phyloP scores from a whole-genome alignment of 768 basidiomycete genomes.

The Mycena belliarum region DNA sequence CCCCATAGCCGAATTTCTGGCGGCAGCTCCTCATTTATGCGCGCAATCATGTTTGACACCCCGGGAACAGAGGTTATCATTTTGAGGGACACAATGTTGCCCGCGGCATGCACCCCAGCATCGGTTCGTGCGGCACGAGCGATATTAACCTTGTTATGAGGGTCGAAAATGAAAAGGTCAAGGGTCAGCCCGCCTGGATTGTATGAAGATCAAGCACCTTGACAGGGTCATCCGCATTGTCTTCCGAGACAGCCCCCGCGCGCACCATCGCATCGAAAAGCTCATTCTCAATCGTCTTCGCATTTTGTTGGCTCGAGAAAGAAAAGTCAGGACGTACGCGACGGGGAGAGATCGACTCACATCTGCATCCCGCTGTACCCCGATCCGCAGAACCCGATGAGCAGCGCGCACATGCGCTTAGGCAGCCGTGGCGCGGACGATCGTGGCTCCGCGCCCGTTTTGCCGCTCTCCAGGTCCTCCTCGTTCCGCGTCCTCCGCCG shows the following conservation, averaged over 20 bases:
- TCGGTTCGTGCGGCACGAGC: conserved; percentile 93
- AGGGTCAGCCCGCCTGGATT: too few species aligned
- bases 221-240: conserved; percentile 87
- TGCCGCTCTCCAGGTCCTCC: conserved; percentile 29
- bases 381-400: conserved; percentile 90
- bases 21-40: conserved; percentile 87
- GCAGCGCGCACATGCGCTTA: conserved; percentile 80
- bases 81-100: conserved; percentile 91
- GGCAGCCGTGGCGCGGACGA: conserved; percentile 56
- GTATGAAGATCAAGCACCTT: conserved; percentile 60
- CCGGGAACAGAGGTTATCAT: conserved; percentile 80
- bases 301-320: conserved; percentile 62
- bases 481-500: conserved; percentile 45
- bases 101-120: conserved; percentile 95
- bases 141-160: conserved; percentile 87
- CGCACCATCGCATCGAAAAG: conserved; percentile 87
- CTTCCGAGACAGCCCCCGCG: conserved; percentile 90
- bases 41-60: conserved; percentile 64
- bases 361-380: conserved; percentile 96
- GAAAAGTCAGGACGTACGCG: background rate
- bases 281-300: conserved; percentile 85
- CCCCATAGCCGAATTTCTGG: conserved; percentile 93
- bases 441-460: conserved; percentile 35
- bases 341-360: conserved; percentile 56
- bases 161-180: too few species aligned